Conservation (phyloP, 2,329 filamentous ascomycete genomes). For the Aplosporella prunicola region DNA sequence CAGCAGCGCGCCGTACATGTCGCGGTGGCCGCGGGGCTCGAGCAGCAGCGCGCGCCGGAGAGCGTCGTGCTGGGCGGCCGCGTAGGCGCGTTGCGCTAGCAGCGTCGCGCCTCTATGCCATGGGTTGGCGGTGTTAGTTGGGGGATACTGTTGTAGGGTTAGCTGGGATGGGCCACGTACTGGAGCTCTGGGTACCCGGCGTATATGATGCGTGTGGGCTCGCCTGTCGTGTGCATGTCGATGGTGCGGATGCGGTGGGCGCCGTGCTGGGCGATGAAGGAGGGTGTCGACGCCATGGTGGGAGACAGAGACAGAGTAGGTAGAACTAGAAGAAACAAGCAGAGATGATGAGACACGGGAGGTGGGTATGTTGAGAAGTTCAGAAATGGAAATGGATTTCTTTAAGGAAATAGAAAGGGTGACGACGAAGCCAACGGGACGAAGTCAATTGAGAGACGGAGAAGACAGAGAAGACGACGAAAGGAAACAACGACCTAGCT, state of each 20-base stretch:
- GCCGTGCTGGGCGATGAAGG: neutral
- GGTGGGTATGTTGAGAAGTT: too few species aligned
- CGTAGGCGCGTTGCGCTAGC: slow-evolving; percentile 31
- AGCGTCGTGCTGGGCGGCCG: slow-evolving; percentile 30
- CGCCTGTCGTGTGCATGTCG: slow-evolving; percentile 40
- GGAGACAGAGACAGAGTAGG: too few species aligned
- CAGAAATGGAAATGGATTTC: too few species aligned
- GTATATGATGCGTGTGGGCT: slow-evolving; percentile 40
- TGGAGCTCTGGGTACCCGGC: slow-evolving; percentile 30
- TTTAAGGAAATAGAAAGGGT: too few species aligned
- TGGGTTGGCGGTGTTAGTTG: neutral
- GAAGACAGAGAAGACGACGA: too few species aligned
- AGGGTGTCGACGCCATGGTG: too few species aligned
- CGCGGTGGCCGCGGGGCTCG: slow-evolving; percentile 41
- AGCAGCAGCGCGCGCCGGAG: slow-evolving; percentile 35
- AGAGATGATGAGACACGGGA: too few species aligned
- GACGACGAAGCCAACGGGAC: too few species aligned
- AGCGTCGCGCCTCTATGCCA: slow-evolving; percentile 26
- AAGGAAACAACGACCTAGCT: too few species aligned
- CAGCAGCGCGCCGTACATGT: slow-evolving; percentile 45
- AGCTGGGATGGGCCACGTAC: slow-evolving; percentile 6
- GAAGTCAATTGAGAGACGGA: too few species aligned
- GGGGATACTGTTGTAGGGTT: too few species aligned
- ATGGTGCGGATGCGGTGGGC: slow-evolving; percentile 10
- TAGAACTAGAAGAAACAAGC: too few species aligned